These are phyloP conservation scores for Amphibolis antarctica DNA, from an alignment of 106 monocot species.

Conservation along the genomic window DNA sequence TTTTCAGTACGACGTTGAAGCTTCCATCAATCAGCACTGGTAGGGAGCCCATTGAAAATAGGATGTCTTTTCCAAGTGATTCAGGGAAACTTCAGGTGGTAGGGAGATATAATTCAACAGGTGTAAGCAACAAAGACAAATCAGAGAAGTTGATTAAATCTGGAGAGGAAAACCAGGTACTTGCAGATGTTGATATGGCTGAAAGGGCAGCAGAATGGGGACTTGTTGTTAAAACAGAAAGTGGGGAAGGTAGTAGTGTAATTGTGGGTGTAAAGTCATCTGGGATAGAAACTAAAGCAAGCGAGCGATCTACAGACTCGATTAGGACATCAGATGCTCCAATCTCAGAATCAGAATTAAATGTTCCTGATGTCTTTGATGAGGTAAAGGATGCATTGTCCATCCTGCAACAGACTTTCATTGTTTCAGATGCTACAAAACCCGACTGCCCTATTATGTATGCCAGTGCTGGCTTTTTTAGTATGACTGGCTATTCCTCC, in stretches of 20 bases:
- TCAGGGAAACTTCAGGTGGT: not conserved
- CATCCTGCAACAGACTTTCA: conserved; percentile 77
- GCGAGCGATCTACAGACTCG: not conserved
- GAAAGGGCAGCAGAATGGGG: conserved; percentile 26
- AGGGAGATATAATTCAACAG: not conserved
- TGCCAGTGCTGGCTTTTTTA: conserved; percentile 76
- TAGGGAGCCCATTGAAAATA: not conserved
- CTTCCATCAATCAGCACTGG: not conserved
- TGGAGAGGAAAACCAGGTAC: not conserved
- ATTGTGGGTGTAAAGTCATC: conserved; percentile 10
- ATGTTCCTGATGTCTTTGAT: conserved; percentile 50
- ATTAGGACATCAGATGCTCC: conserved; percentile 5
- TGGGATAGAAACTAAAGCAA: not conserved
- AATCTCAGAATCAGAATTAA: conserved; percentile 8
- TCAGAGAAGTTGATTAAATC: not conserved
- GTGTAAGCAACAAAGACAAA: not conserved
- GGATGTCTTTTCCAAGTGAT: not conserved
- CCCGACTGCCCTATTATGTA: conserved; percentile 93
- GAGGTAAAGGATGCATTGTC: conserved; percentile 83
- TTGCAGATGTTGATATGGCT: conserved; percentile 1
- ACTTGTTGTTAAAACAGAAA: conserved; percentile 14
- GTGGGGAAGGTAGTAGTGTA: conserved; percentile 5
- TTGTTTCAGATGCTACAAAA: conserved; percentile 81
- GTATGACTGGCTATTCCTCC: conserved; percentile 78
- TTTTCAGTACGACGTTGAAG: too few species aligned